These are phyloP conservation scores for Orbilia oligospora DNA, from an alignment of 2,329 filamentous ascomycete species.

Conservation along the genomic window DNA sequence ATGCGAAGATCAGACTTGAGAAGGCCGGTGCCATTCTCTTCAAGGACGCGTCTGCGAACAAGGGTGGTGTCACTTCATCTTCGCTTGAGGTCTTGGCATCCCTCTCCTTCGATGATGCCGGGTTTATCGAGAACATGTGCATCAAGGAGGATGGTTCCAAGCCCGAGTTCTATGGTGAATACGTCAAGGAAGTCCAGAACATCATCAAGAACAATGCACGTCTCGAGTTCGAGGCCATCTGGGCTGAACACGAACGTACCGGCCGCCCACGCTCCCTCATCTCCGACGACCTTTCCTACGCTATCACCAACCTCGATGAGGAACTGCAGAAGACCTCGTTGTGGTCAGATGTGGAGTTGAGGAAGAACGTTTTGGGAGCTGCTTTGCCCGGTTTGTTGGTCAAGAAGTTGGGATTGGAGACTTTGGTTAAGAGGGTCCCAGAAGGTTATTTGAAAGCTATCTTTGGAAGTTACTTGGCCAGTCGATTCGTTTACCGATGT, in stretches of 20 bases:
- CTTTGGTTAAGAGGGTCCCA: conserved; percentile 86
- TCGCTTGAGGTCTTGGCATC: conserved; percentile 96
- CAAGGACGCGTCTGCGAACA: conserved; percentile 99
- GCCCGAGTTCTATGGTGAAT: conserved; percentile 91
- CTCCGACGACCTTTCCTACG: conserved; percentile 88
- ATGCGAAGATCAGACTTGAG: conserved; percentile 94
- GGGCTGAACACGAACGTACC: conserved; percentile 90
- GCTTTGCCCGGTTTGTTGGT: conserved; percentile 87
- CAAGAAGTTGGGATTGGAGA: conserved; percentile 90
- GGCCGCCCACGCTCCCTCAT: conserved; percentile 85
- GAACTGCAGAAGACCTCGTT: conserved; percentile 93
- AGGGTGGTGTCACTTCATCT: conserved; percentile 97
- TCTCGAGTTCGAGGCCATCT: conserved; percentile 98
- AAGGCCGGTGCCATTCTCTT: conserved; percentile 94
- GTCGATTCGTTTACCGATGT: conserved; percentile 95
- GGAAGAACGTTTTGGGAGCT: conserved; percentile 83
- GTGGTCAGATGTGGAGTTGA: conserved; percentile 85
- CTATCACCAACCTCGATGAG: conserved; percentile 97
- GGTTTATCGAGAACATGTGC: conserved; percentile 95
- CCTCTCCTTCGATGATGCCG: conserved; percentile 90
- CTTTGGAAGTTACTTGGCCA: conserved; percentile 95
- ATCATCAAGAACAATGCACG: conserved; percentile 91
- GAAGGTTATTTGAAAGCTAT: conserved; percentile 93
- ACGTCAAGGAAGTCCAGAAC: conserved; percentile 90
- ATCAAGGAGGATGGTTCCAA: conserved; percentile 80